Evolutionary conservation across 768 basidiomycete species (phyloP).

Genomic region (Dioszegia hungarica): DNA sequence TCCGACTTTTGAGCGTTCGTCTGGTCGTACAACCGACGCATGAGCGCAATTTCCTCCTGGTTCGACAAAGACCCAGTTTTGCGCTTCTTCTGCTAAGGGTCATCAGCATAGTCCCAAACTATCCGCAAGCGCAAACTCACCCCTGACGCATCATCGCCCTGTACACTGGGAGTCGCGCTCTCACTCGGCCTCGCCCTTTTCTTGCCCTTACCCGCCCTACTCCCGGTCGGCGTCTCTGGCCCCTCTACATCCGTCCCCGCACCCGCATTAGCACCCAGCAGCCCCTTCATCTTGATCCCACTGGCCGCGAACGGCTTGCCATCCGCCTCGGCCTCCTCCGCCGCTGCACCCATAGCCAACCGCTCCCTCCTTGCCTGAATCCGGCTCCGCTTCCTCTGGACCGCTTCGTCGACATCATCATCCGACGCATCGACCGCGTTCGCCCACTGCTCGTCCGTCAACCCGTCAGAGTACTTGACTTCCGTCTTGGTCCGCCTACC

Average conservation of each 20-base stretch:
- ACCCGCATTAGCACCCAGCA: constrained; percentile 1
- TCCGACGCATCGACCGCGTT: constrained; percentile 52
- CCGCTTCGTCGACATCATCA: constrained; percentile 44
- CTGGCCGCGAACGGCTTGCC: constrained; percentile 56
- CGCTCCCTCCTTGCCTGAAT: constrained; percentile 24
- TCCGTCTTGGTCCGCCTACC: constrained; percentile 77
- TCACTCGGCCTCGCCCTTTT: constrained; percentile 30
- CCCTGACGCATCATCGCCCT: constrained; percentile 28
- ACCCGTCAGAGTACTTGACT: constrained; percentile 88
- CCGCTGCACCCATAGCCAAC: constrained; percentile 26
- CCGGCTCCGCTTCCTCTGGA: constrained; percentile 26
- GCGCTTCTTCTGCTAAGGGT: constrained; percentile 37
- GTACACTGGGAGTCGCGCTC: constrained; percentile 28
- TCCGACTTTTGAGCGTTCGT: constrained; percentile 33
- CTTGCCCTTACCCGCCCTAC: constrained; percentile 19
- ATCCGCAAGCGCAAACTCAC: constrained; percentile 8
- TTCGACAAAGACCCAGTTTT: constrained; percentile 18
- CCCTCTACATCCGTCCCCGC: background rate
- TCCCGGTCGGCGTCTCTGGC: background rate
- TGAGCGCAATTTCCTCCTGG: constrained; percentile 23
- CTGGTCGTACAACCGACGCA: constrained; percentile 37
- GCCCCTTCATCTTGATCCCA: constrained; percentile 63
- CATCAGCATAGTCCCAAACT: background rate
- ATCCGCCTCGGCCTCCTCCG: constrained; percentile 34
- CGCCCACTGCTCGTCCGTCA: constrained; percentile 91